Evolutionary conservation across 176 grass and related monocot species (phyloP).

Genomic region (Bonia amplexicaulis): DNA sequence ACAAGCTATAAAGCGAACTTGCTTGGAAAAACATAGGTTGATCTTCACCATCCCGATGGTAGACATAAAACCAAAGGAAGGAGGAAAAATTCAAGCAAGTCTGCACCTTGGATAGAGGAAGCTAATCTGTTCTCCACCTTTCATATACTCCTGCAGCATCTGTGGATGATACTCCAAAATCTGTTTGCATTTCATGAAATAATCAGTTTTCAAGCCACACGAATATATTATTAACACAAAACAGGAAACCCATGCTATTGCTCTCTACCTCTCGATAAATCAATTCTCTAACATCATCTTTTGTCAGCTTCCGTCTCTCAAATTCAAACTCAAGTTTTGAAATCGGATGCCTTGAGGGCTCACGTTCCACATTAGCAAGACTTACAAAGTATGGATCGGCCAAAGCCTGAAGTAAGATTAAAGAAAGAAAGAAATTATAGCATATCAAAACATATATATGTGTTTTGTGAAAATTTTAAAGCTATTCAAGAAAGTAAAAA

Average conservation of each 20-base stretch:
- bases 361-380: constrained; percentile 80
- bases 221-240: neutral
- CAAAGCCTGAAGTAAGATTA: constrained; percentile 60
- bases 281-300: constrained; percentile 95
- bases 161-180: neutral
- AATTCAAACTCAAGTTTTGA: constrained; percentile 98
- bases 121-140: neutral
- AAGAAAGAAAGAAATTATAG: neutral
- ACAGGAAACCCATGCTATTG: constrained; percentile 11
- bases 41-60: neutral
- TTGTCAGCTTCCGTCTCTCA: constrained; percentile 83
- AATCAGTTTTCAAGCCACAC: neutral
- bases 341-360: constrained; percentile 79
- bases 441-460: neutral
- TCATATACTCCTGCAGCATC: neutral
- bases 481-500: neutral
- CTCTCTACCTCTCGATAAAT: constrained; percentile 86
- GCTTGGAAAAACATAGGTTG: neutral
- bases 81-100: constrained; percentile 19
- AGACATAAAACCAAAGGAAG: neutral
- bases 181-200: neutral
- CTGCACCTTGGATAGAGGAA: neutral
- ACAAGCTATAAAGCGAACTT: neutral
- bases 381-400: constrained; percentile 81
- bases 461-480: neutral